A percentile compares a stretch with the other conserved stretches of the same genome.
phyloP scores from a whole-genome alignment of 441 rosid species.

The Erodium trifolium region DNA sequence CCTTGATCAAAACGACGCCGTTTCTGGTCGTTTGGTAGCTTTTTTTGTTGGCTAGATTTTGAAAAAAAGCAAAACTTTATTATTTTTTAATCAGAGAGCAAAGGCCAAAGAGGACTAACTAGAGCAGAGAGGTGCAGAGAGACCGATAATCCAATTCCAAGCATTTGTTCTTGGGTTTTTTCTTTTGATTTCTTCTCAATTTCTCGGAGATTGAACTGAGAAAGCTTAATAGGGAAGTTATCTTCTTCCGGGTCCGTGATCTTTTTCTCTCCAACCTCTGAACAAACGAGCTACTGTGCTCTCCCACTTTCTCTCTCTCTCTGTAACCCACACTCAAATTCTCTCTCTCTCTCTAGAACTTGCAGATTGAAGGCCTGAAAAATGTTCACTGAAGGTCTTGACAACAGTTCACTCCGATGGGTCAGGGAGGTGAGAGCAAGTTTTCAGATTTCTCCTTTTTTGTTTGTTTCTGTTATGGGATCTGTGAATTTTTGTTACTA shows the following conservation, averaged over 20 bases:
- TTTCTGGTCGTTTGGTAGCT: background rate
- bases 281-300: background rate
- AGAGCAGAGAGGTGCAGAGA: constrained; percentile 2
- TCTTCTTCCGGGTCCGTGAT: background rate
- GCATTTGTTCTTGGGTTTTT: background rate
- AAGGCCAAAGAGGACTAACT: background rate
- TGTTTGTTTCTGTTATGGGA: constrained; percentile 1
- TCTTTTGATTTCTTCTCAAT: background rate
- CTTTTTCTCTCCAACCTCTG: background rate
- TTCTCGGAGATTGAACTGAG: background rate
- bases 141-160: background rate
- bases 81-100: background rate
- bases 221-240: background rate
- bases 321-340: background rate
- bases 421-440: constrained; percentile 35
- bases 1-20: background rate
- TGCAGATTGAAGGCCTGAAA: too few relatives aligned
- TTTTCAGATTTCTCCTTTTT: background rate
- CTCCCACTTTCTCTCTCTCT: background rate
- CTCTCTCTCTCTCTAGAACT: background rate
- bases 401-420: constrained; percentile 49
- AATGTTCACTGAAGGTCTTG: constrained; percentile 62
- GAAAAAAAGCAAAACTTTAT: background rate
- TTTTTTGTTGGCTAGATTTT: constrained; percentile 2
- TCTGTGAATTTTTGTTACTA: constrained; percentile 4